Evolutionary conservation across 1,284 basidiomycete genomes (phyloP).

Genomic region (Agaricales sp.): DNA sequence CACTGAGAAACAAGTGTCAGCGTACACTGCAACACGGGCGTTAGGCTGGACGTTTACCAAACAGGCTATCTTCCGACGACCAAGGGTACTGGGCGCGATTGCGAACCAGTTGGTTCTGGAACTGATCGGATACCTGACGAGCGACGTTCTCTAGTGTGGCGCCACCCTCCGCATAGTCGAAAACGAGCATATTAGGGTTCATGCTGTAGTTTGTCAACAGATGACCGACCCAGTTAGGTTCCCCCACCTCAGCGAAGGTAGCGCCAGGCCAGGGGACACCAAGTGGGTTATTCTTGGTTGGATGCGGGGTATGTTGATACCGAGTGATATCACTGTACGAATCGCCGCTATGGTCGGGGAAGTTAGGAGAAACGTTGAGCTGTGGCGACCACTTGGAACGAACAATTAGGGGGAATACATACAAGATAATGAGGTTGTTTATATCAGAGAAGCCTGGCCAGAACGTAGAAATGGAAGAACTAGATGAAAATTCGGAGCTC

Average conservation of each 20-base stretch:
- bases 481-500: too few relatives aligned
- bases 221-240: conserved; percentile 46
- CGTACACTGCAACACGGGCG: too few relatives aligned
- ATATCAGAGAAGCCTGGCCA: conserved; percentile 31
- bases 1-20: conserved; percentile 22
- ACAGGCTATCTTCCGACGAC: conserved; percentile 31
- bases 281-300: conserved; percentile 31
- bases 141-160: conserved; percentile 27
- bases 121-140: conserved; percentile 28
- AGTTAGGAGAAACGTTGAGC: conserved; percentile 2
- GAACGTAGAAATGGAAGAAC: background rate
- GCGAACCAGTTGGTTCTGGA: conserved; percentile 20
- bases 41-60: too few relatives aligned
- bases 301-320: conserved; percentile 11
- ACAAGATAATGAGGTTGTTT: conserved; percentile 35
- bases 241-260: conserved; percentile 30
- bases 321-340: conserved; percentile 32
- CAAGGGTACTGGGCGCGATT: conserved; percentile 30
- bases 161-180: conserved; percentile 41
- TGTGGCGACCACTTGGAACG: background rate
- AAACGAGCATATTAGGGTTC: conserved; percentile 30
- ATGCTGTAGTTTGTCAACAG: conserved; percentile 33
- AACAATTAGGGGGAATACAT: conserved; percentile 11
- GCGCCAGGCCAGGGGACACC: conserved; percentile 34
- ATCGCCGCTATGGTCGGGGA: conserved; percentile 29